phyloP scores from a whole-genome alignment of 495 filamentous ascomycete genomes.

The Penicillium taxi region DNA sequence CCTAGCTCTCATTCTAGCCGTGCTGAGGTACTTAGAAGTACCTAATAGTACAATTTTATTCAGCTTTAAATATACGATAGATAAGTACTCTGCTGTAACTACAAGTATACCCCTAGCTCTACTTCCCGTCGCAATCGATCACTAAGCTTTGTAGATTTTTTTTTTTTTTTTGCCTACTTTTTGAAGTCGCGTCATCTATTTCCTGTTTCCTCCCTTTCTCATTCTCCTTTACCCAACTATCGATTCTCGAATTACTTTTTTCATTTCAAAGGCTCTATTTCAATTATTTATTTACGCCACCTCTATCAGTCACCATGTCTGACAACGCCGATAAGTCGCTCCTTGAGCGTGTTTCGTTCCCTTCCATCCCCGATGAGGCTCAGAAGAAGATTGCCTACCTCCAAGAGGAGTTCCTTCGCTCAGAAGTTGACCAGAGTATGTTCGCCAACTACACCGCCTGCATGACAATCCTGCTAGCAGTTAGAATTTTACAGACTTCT shows the following conservation, averaged over 20 bases:
- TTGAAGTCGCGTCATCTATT: conserved; percentile 6
- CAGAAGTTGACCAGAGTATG: conserved; percentile 38
- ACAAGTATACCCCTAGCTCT: conserved; percentile 2
- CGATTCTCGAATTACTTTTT: too few relatives aligned
- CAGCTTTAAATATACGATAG: too few relatives aligned
- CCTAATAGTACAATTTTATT: too few relatives aligned
- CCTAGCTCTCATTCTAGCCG: conserved; percentile 4
- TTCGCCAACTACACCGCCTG: too few relatives aligned
- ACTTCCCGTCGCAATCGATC: conserved; percentile 1
- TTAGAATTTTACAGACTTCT: too few relatives aligned
- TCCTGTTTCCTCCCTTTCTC: conserved; percentile 5
- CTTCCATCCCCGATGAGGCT: conserved; percentile 25
- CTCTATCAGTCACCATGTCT: conserved; percentile 19
- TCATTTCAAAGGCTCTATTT: too few relatives aligned
- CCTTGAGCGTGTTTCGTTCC: conserved; percentile 26
- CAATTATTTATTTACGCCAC: not conserved
- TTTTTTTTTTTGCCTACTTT: conserved; percentile 10
- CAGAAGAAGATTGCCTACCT: conserved; percentile 27
- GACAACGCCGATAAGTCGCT: conserved; percentile 18
- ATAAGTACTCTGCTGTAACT: too few relatives aligned
- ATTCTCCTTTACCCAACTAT: conserved; percentile 3
- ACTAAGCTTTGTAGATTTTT: conserved; percentile 9
- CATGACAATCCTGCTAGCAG: too few relatives aligned
- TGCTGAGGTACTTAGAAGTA: too few relatives aligned
- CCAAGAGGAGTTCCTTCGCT: conserved; percentile 32